Conservation (phyloP, 306 rosid genomes). For the Prunus padus region DNA sequence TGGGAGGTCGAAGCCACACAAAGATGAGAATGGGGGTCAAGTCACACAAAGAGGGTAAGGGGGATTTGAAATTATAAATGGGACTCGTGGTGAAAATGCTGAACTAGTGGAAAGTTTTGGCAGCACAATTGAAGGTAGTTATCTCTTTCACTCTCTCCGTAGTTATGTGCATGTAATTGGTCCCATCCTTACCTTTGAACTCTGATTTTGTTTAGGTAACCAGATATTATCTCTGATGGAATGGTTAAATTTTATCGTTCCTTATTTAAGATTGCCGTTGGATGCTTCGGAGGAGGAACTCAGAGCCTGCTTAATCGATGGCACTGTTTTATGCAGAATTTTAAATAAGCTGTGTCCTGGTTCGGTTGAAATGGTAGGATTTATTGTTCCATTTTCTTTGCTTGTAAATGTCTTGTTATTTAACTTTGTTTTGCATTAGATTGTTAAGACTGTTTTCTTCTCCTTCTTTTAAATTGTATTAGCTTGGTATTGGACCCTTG, state of each 20-base stretch:
- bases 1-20: background rate
- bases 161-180: slow-evolving; percentile 12
- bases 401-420: slow-evolving; percentile 7
- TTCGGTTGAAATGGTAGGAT: slow-evolving; percentile 50
- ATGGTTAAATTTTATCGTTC: slow-evolving; percentile 79
- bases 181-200: slow-evolving; percentile 18
- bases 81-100: slow-evolving; percentile 29
- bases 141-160: background rate
- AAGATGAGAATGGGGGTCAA: slow-evolving; percentile 2
- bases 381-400: slow-evolving; percentile 13
- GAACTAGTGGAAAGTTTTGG: slow-evolving; percentile 30
- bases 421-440: background rate
- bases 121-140: slow-evolving; percentile 44
- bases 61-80: slow-evolving; percentile 37
- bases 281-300: slow-evolving; percentile 79
- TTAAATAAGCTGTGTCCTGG: slow-evolving; percentile 74
- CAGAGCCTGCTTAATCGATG: slow-evolving; percentile 70
- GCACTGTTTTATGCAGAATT: slow-evolving; percentile 69
- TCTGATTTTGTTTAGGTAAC: slow-evolving; percentile 42
- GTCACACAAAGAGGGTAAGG: background rate
- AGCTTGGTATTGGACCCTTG: slow-evolving; percentile 3
- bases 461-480: background rate
- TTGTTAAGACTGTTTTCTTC: slow-evolving; percentile 6
- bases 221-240: slow-evolving; percentile 54
- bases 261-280: slow-evolving; percentile 60